Conservation (phyloP, 176 grass and related monocot species). For the Phoenix roebelenii region DNA sequence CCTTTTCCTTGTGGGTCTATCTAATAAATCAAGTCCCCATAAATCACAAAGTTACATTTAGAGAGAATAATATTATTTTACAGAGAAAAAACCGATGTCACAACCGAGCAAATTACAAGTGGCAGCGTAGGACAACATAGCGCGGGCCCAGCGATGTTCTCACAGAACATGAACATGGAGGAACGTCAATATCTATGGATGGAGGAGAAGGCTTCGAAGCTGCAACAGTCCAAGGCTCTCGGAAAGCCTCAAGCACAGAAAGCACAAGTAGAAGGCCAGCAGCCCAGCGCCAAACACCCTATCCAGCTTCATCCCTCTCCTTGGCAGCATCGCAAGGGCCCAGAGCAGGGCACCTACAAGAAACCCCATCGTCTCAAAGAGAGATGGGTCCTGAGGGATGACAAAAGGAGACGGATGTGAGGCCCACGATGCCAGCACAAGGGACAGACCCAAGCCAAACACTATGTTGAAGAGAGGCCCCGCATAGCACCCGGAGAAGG, state of each 20-base stretch:
- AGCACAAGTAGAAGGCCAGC: slow-evolving; percentile 7
- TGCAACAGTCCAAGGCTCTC: not conserved
- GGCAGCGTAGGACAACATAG: too few relatives aligned
- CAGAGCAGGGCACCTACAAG: slow-evolving; percentile 2
- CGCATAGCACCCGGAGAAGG: slow-evolving; percentile 15
- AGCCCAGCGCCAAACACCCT: slow-evolving; percentile 5
- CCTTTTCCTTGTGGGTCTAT: too few relatives aligned
- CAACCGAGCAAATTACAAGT: too few relatives aligned
- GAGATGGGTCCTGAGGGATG: not conserved
- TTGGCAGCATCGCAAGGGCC: slow-evolving; percentile 7
- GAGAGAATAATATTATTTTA: too few relatives aligned
- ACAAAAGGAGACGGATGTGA: slow-evolving; percentile 1
- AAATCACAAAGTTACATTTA: too few relatives aligned
- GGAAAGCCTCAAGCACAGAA: slow-evolving; percentile 2
- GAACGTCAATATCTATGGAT: too few relatives aligned
- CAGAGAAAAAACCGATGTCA: too few relatives aligned
- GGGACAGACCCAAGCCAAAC: slow-evolving; percentile 1
- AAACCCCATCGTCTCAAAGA: slow-evolving; percentile 8
- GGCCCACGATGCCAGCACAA: slow-evolving; percentile 5
- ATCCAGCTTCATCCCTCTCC: slow-evolving; percentile 14
- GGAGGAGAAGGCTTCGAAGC: too few relatives aligned
- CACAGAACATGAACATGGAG: too few relatives aligned
- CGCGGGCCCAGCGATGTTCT: too few relatives aligned
- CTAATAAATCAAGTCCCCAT: too few relatives aligned
- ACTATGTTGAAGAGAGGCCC: slow-evolving; percentile 13